Evolutionary conservation across 306 rosid genomes (phyloP).

Genomic region (Lablab purpureus): DNA sequence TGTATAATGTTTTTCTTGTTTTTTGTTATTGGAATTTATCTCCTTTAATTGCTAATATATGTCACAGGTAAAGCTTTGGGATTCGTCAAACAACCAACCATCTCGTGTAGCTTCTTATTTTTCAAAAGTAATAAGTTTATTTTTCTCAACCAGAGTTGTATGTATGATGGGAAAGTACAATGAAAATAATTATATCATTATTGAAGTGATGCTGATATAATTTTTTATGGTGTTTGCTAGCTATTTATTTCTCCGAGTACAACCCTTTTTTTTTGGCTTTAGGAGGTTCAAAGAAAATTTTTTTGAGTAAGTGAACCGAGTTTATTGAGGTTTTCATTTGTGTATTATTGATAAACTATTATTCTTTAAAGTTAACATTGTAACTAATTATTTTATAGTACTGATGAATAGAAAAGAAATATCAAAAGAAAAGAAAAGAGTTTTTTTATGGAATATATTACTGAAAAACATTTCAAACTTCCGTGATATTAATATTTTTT

Average conservation of each 20-base stretch:
- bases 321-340: too few species aligned
- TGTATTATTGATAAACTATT: too few species aligned
- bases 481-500: too few species aligned
- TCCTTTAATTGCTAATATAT: conserved; percentile 33
- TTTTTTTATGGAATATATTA: too few species aligned
- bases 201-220: not conserved
- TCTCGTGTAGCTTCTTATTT: conserved; percentile 66
- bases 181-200: not conserved
- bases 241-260: conserved; percentile 75
- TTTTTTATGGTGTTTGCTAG: conserved; percentile 52
- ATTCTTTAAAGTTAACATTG: too few species aligned
- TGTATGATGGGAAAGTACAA: too few species aligned
- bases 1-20: not conserved
- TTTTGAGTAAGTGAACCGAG: conserved; percentile 61
- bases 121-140: conserved; percentile 67
- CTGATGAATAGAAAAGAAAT: too few species aligned
- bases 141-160: not conserved
- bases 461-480: too few species aligned
- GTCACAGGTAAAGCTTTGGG: conserved; percentile 91
- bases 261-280: conserved; percentile 83
- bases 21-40: conserved; percentile 1
- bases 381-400: too few species aligned
- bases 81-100: conserved; percentile 86
- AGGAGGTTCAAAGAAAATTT: conserved; percentile 82
- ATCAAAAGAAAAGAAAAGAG: too few species aligned